These are phyloP conservation scores for Puccinia novopanici DNA, from an alignment of 1,284 basidiomycete species.

Conservation along the genomic window DNA sequence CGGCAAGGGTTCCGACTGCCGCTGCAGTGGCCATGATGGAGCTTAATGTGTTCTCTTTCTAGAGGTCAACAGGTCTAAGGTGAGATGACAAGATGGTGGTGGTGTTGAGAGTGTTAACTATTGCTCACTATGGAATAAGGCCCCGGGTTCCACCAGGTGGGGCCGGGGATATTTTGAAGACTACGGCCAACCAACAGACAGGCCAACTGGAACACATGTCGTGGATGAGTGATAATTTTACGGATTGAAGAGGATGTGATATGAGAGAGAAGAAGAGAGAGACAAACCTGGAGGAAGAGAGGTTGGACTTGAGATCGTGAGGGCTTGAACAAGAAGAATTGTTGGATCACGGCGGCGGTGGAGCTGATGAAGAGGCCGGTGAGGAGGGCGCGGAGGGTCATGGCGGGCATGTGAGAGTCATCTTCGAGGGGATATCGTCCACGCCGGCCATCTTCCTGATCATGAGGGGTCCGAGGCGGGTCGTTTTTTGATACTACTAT, in stretches of 20 bases:
- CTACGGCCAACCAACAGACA: slow-evolving; percentile 45
- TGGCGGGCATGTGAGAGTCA: slow-evolving; percentile 47
- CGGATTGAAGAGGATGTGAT: background rate
- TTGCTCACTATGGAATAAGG: slow-evolving; percentile 40
- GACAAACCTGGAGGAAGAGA: slow-evolving; percentile 45
- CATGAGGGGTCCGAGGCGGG: background rate
- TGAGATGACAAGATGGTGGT: background rate
- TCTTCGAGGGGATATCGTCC: slow-evolving; percentile 43
- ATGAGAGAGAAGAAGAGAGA: background rate
- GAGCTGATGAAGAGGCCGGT: slow-evolving; percentile 47
- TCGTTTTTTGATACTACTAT: too few species aligned
- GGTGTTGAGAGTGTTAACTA: background rate
- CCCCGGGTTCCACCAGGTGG: slow-evolving; percentile 49
- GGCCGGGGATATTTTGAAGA: slow-evolving; percentile 48
- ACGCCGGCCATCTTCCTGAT: slow-evolving; percentile 20
- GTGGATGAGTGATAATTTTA: slow-evolving; percentile 14
- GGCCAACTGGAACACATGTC: slow-evolving; percentile 35
- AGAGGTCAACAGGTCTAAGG: background rate
- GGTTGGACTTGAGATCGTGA: slow-evolving; percentile 48
- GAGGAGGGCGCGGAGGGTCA: slow-evolving; percentile 39
- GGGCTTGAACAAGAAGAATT: slow-evolving; percentile 50
- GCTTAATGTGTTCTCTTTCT: slow-evolving; percentile 49
- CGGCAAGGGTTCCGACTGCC: slow-evolving; percentile 42
- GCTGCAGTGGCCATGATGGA: slow-evolving; percentile 50
- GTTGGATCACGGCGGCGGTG: slow-evolving; percentile 45